Percentiles rank a stretch among this genome's conserved stretches.
These are phyloP conservation scores for Parsonsia alboflavescens DNA, from an alignment of 257 asterid genomes.

Conservation along the genomic window DNA sequence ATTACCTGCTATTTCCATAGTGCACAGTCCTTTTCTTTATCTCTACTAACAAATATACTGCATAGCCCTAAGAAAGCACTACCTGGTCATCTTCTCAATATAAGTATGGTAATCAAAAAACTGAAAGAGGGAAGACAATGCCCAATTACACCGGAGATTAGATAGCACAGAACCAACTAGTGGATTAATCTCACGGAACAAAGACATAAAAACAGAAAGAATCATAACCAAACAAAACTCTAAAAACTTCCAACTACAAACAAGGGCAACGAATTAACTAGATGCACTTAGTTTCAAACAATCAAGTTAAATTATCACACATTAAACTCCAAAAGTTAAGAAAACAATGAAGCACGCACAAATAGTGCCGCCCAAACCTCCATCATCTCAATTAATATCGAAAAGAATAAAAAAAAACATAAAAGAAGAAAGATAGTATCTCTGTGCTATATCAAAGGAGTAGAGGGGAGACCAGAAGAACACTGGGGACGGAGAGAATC, in stretches of 20 bases:
- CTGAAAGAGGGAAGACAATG: neutral
- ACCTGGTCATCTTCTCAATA: neutral
- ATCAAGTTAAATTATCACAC: neutral
- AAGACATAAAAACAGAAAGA: neutral
- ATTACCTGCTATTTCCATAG: too few relatives aligned
- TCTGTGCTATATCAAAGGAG: neutral
- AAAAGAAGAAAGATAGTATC: neutral
- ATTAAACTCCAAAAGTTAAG: neutral
- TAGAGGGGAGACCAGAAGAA: conserved; percentile 45
- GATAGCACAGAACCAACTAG: neutral
- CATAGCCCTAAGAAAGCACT: too few relatives aligned
- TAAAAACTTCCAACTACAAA: neutral
- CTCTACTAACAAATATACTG: too few relatives aligned
- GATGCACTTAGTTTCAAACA: neutral
- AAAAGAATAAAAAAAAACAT: neutral
- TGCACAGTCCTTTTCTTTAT: too few relatives aligned
- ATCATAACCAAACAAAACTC: neutral
- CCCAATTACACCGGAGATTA: neutral
- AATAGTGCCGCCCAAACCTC: neutral
- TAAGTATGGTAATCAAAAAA: neutral
- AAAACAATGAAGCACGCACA: neutral
- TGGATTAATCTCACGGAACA: neutral
- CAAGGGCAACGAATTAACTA: neutral
- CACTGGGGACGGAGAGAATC: conserved; percentile 66
- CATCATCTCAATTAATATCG: neutral